Evolutionary conservation across 106 monocot species (phyloP).

Genomic region (Acorus calamus): DNA sequence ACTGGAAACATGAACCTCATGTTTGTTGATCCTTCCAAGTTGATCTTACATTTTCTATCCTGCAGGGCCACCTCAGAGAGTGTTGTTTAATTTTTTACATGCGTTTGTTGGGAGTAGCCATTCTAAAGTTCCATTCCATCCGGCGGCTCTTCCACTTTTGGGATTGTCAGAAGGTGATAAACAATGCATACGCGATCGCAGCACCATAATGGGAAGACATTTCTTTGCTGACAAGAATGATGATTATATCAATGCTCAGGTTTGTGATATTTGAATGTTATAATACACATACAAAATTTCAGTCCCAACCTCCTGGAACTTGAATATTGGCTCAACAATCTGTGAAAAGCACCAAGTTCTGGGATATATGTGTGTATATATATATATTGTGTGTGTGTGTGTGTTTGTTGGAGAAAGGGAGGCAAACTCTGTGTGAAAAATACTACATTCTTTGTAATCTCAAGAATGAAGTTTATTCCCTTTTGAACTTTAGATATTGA

Average conservation of each 20-base stretch:
- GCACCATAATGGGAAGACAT: conserved; percentile 93
- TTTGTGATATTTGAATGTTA: conserved; percentile 6
- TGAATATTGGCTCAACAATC: too few species aligned
- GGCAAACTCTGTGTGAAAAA: too few species aligned
- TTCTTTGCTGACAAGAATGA: conserved; percentile 92
- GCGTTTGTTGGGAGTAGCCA: conserved; percentile 77
- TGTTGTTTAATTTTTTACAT: conserved; percentile 74
- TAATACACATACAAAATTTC: background rate
- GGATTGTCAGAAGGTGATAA: conserved; percentile 95
- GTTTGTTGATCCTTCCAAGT: too few species aligned
- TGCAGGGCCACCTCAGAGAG: conserved; percentile 86
- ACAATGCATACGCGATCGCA: conserved; percentile 93
- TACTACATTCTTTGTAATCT: too few species aligned
- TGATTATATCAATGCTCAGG: conserved; percentile 92
- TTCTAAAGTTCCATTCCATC: conserved; percentile 70
- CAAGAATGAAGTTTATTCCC: too few species aligned
- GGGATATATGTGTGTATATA: too few species aligned
- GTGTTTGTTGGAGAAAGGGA: too few species aligned
- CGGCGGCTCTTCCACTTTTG: conserved; percentile 62
- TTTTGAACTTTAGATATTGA: too few species aligned
- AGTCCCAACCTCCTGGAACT: too few species aligned
- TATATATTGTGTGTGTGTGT: too few species aligned
- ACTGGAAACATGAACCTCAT: too few species aligned
- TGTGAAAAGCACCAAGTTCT: too few species aligned
- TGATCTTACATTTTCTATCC: background rate